phyloP scores from a whole-genome alignment of 495 filamentous ascomycete genomes.

The Pyrenopolyporus hunteri region DNA sequence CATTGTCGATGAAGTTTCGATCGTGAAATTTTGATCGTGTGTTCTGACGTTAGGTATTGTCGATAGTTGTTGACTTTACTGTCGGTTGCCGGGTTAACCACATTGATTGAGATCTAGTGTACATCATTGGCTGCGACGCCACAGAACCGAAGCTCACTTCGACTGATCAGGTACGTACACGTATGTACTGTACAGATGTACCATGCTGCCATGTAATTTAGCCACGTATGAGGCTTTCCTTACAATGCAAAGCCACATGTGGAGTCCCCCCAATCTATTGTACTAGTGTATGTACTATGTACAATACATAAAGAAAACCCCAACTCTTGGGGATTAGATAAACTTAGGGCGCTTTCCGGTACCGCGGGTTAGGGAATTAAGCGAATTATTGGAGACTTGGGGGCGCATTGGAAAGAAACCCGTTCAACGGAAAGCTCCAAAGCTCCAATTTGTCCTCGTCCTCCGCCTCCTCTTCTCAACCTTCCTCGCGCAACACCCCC shows the following conservation, averaged over 20 bases:
- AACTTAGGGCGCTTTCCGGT: too few species aligned
- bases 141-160: too few species aligned
- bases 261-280: not conserved
- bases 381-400: not conserved
- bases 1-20: constrained; percentile 15
- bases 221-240: too few species aligned
- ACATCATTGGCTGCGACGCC: too few species aligned
- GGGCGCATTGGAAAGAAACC: too few species aligned
- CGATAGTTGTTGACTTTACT: constrained; percentile 18
- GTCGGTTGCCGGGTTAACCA: constrained; percentile 26
- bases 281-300: too few species aligned
- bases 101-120: too few species aligned
- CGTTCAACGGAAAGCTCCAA: not conserved
- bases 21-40: constrained; percentile 1
- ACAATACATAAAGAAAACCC: too few species aligned
- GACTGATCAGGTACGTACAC: too few species aligned
- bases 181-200: too few species aligned
- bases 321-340: not conserved
- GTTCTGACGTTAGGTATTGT: constrained; percentile 4
- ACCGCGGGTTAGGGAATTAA: not conserved
- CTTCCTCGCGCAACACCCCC: constrained; percentile 28
- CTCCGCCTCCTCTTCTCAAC: constrained; percentile 13
- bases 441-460: constrained; percentile 9
- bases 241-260: not conserved
- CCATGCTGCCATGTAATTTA: too few species aligned